A percentile compares a stretch with the other conserved stretches of the same genome.
Conservation (phyloP, 331 rosid species). For the Rosa hybrid region DNA sequence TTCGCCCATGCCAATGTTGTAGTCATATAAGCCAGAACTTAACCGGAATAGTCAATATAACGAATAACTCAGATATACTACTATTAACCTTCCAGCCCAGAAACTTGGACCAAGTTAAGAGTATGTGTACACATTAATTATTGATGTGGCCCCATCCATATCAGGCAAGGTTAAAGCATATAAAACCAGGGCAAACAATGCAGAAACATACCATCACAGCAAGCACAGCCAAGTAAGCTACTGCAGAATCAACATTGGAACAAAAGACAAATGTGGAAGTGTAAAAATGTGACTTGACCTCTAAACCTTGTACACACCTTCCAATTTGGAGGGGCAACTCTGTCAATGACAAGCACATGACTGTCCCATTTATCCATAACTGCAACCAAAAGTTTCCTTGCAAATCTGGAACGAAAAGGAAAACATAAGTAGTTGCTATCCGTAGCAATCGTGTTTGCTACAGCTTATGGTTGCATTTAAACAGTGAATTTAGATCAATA, state of each 20-base stretch:
- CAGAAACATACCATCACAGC: constrained; percentile 11
- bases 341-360: constrained; percentile 62
- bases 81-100: not conserved
- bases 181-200: not conserved
- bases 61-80: not conserved
- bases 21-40: not conserved
- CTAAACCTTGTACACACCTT: constrained; percentile 48
- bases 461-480: constrained; percentile 5
- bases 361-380: constrained; percentile 79
- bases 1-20: not conserved
- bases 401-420: constrained; percentile 54
- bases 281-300: constrained; percentile 14
- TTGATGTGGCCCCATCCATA: not conserved
- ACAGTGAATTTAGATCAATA: constrained; percentile 2
- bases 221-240: not conserved
- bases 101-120: not conserved
- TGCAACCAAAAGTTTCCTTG: constrained; percentile 83
- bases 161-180: not conserved
- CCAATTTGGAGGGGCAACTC: constrained; percentile 82
- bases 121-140: constrained; percentile 6
- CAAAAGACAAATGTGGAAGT: constrained; percentile 18
- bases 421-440: constrained; percentile 16
- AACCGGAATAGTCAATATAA: too few relatives aligned
- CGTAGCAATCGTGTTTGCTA: constrained; percentile 16
- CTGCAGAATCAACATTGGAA: not conserved